Base-by-base conservation (phyloP, 148 eudicot genomes). In the Euryodendron excelsum region DNA sequence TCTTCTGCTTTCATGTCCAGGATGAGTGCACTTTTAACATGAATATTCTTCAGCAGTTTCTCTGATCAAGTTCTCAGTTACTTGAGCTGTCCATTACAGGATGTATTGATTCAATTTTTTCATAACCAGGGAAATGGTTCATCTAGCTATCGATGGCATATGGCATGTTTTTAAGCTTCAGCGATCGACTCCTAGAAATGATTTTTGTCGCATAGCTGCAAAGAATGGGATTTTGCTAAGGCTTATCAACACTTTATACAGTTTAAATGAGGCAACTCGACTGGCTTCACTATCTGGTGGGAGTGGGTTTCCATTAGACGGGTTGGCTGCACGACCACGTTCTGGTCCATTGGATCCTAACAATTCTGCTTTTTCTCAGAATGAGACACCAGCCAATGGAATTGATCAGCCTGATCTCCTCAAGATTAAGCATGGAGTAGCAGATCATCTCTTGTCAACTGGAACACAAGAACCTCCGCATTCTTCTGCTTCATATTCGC, bases 91-190 rank as follows among this genome's bases (percentile, higher is more conserved):
- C 60, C 62, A 25, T 39, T 61, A 4, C 4, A 45, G 28, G 17
- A 21, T 27, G 45, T 61, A 78, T 59, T 76, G 23, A 85, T 80
- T 76, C 62, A 28, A 15, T 68, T 79, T 67, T 58, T 41, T 56
- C 74, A 68, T 75, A 50, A 80, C 64, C 92, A 96, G 99, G 95
- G 98, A 91, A 88, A 93, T 96, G 99, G 97, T 96, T 83, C 99
- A 96, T 87, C 88, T 96, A 78, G 99, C 99, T 79, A 92, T 96
- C 58, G 98, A 96, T 90, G 99, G 98, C 81, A 93, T 96, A 93
- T 93, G 98, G 99, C 95, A 96, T 86, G 90, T 96, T 73, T 93
- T 96, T 81, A 96, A 96, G 88, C 99, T 96, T 83, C 97, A 96
- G 83, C 86, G 91, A 62, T 90, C 95, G 27, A 96, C 97, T 72